Evolutionary conservation across 768 basidiomycete genomes (phyloP), one percentile per base, ranked within the genome.

Genomic region (Neoboletus magnificus): DNA sequence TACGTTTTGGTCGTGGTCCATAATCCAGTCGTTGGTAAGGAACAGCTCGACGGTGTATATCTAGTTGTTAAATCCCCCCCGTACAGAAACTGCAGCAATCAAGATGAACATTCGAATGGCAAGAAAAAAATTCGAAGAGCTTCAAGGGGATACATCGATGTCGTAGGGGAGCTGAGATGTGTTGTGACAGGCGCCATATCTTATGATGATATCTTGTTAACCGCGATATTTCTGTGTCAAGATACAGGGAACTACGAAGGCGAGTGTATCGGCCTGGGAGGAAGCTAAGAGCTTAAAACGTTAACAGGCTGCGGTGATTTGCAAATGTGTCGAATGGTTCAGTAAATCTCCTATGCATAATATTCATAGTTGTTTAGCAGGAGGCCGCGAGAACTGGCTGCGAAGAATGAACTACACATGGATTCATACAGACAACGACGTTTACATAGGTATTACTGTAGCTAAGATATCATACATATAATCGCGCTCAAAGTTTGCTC

Each of bases 1-100:
- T 98, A 93, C 64, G 86, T 98, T 47, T 77, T 98, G 66, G 81
- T 97, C 51, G 83, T 98, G 39, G 87, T 91, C 11, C 90, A 93
- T 60, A 86, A 96, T 67, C 91, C 92, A 0, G 85, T 87, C 71
- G 87, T 94, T 67, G 92, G 93, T 93, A 58, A 58, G 80, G 70
- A 16, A 18, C 1, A 13, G 30, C 40, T 32, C 7, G 48, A 39
- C 22, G n/a, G 23, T 22, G 49, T 48, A 48, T 32, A 44, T 39
- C 4, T 48, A 8, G 49, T 29, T 44, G 22, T 45, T 48, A 23
- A 54, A 32, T 11, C n/a, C 40, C 18, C 25, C 40, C 54, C 16
- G n/a, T n/a, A n/a, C 73, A 96, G 94, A 96, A 76, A 87, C 91
- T 1, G 92, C 91, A 2, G 90, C 93, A 15, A 70, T 98, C 59